Evolutionary conservation across 139 green algal genomes (phyloP).

Genomic region (Chlamydomonas eustigma): DNA sequence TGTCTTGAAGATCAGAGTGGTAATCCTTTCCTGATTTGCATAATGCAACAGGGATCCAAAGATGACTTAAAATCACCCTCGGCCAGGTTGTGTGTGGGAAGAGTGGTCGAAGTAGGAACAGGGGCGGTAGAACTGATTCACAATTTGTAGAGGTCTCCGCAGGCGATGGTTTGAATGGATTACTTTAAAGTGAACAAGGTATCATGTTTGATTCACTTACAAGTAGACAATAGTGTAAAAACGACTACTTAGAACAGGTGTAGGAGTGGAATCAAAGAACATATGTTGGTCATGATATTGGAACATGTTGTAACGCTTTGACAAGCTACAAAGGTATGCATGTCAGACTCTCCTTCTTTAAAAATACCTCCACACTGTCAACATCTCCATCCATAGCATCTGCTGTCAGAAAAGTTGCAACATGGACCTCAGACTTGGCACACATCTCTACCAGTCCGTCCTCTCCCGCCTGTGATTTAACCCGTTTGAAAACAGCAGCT

Average conservation of each 20-base stretch:
- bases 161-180: too few relatives aligned
- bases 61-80: conserved; percentile 73
- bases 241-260: too few relatives aligned
- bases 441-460: conserved; percentile 25
- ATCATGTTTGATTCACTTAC: too few relatives aligned
- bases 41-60: conserved; percentile 42
- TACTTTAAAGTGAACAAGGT: too few relatives aligned
- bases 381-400: conserved; percentile 65
- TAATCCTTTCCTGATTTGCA: too few relatives aligned
- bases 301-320: too few relatives aligned
- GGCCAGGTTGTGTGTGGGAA: conserved; percentile 72
- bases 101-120: conserved; percentile 66
- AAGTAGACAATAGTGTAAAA: too few relatives aligned
- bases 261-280: too few relatives aligned
- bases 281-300: too few relatives aligned
- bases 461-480: conserved; percentile 33
- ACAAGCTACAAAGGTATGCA: not conserved
- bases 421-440: conserved; percentile 33
- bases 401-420: conserved; percentile 38
- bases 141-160: conserved; percentile 21
- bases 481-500: conserved; percentile 40
- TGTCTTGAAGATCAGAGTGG: too few relatives aligned
- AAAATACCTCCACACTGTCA: conserved; percentile 38
- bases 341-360: conserved; percentile 49
- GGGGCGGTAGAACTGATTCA: conserved; percentile 35